Evolutionary conservation across 2,329 filamentous ascomycete genomes (phyloP), one percentile per base, ranked within the genome.

Genomic region (Dendryphion nanum): DNA sequence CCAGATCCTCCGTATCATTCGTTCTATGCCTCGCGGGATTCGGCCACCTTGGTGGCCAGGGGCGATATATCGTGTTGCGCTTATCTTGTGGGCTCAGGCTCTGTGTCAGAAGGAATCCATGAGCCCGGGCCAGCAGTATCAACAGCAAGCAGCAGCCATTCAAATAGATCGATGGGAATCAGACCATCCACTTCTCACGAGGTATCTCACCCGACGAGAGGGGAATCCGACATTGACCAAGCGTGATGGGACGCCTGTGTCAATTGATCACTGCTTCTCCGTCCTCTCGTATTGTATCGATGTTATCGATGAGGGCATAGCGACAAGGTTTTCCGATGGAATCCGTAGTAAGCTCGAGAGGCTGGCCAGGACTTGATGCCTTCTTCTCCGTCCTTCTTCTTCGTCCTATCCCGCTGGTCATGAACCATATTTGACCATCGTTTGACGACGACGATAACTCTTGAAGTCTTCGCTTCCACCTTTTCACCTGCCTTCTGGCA

Each of bases 1-100:
- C 1, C 83, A 87, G 61, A 75, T 86, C 3, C 66, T 85, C 30
- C 74, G 80, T 3, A 70, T 85, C 8, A 63, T 86, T 26, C 71
- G 76, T 5, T 67, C 69, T 12, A 85, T 86, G 76, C 74, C 78
- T 2, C 66, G 68, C 19, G 75, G 79, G 33, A 71, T 77, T 3
- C 75, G 81, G 16, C 83, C 83, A 5, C 77, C 75, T 24, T 88
- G 83, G 83, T 87, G 83, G 83, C 70, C 80, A n/a, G 77, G 75
- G 2, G 83, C 82, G 3, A 68, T 86, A 28, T 86, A 87, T 57
- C 79, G 84, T n/a, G 82, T 75, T 28, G 44, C 57, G 19, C 53
- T 63, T 19, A 51, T 64, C 13, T 41, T 64, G 7, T 63, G 60
- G 61, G 57, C 75, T 2, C 78, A 84, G 48, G 78, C 79, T 48